phyloP scores from a whole-genome alignment of 192 early-diverging fungal species.

The Rhizophagus sp. region DNA sequence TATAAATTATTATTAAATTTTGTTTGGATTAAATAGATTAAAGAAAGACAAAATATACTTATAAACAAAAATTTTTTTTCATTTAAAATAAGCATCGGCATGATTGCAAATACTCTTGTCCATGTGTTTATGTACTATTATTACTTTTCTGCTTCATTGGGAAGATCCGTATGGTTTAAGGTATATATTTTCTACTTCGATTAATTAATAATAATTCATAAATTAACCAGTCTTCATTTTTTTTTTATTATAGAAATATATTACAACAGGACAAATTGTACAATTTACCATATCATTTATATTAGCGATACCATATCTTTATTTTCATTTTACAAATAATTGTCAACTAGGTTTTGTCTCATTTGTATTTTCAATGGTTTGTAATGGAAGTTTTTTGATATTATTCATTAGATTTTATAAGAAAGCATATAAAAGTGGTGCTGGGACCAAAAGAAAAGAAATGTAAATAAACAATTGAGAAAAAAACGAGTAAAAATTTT shows the following conservation, averaged over 20 bases:
- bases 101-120: conserved; percentile 49
- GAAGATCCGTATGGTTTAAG: conserved; percentile 53
- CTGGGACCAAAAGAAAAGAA: background rate
- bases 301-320: conserved; percentile 44
- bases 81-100: conserved; percentile 30
- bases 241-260: conserved; percentile 39
- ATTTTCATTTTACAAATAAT: conserved; percentile 39
- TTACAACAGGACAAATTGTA: conserved; percentile 50
- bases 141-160: conserved; percentile 45
- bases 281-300: conserved; percentile 50
- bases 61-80: background rate
- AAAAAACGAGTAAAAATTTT: background rate
- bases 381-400: conserved; percentile 45
- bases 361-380: conserved; percentile 44
- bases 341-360: conserved; percentile 36
- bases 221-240: no score
- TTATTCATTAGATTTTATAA: conserved; percentile 52
- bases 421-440: conserved; percentile 30
- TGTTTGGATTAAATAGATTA: background rate
- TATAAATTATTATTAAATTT: background rate
- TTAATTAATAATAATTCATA: background rate
- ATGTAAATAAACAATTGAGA: background rate
- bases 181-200: conserved; percentile 8
- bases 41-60: conserved; percentile 1
- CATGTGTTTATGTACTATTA: conserved; percentile 60